These are phyloP conservation scores for Euclidium syriacum DNA, from an alignment of 345 rosid genomes.

Conservation along the genomic window DNA sequence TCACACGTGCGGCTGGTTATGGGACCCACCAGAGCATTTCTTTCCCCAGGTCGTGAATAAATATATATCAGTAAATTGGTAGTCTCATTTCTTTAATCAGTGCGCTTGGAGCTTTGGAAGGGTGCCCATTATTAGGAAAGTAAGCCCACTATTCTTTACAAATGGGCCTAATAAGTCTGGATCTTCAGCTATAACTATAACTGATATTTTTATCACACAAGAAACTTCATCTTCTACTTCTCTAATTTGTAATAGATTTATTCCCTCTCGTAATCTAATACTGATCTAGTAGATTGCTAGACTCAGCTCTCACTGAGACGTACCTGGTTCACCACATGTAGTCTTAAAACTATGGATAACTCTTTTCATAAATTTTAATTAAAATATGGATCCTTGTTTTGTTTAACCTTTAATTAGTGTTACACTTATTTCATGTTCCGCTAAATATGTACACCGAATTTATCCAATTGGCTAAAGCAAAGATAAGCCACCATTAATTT, in stretches of 20 bases:
- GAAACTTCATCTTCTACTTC: too few species aligned
- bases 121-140: neutral
- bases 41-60: neutral
- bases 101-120: neutral
- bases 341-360: too few species aligned
- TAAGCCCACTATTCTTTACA: neutral
- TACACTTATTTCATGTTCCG: neutral
- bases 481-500: neutral
- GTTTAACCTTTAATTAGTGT: too few species aligned
- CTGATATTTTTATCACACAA: too few species aligned
- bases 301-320: too few species aligned
- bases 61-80: neutral
- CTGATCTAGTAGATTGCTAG: too few species aligned
- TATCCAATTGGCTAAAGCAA: neutral
- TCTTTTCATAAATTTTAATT: too few species aligned
- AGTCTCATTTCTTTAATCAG: neutral
- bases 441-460: neutral
- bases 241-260: too few species aligned
- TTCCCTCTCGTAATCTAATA: too few species aligned
- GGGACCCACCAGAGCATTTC: neutral
- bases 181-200: too few species aligned
- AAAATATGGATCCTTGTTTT: too few species aligned
- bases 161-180: neutral
- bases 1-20: slow-evolving; percentile 4
- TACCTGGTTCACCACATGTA: too few species aligned